phyloP scores from a whole-genome alignment of 2,329 filamentous ascomycete species.

The Davidsoniella virescens region DNA sequence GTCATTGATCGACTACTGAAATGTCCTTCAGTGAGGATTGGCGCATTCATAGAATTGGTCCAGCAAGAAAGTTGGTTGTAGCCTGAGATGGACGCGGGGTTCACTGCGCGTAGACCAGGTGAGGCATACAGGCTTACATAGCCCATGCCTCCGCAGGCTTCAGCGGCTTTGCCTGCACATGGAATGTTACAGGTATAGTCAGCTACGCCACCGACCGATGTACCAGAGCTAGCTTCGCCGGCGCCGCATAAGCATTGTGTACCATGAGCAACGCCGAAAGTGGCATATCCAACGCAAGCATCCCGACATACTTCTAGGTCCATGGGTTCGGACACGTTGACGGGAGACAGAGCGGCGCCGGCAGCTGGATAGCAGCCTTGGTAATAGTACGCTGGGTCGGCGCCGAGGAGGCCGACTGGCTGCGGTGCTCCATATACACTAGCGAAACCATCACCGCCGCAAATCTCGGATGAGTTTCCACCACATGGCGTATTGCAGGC shows the following conservation, averaged over 20 bases:
- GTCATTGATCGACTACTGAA: not conserved
- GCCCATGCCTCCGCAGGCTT: constrained; percentile 3
- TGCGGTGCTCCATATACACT: constrained; percentile 8
- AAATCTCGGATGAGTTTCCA: constrained; percentile 2
- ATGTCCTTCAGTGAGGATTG: not conserved
- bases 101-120: not conserved
- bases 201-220: not conserved
- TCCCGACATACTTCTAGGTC: constrained; percentile 3
- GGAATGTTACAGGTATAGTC: constrained; percentile 5
- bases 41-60: constrained; percentile 1
- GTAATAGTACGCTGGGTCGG: constrained; percentile 3
- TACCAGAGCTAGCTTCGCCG: constrained; percentile 4
- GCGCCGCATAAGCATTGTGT: constrained; percentile 1
- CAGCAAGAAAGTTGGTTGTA: constrained; percentile 11
- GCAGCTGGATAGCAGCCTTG: constrained; percentile 6
- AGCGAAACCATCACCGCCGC: not conserved
- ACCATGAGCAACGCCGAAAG: constrained; percentile 6
- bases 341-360: not conserved
- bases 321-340: not conserved
- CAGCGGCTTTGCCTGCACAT: constrained; percentile 3
- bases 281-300: constrained; percentile 2
- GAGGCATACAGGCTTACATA: constrained; percentile 7
- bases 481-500: constrained; percentile 2
- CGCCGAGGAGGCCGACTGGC: not conserved
- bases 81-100: constrained; percentile 2